phyloP scores from a whole-genome alignment of 805 yeast genomes.

The Crinitomyces ghanaensis region DNA sequence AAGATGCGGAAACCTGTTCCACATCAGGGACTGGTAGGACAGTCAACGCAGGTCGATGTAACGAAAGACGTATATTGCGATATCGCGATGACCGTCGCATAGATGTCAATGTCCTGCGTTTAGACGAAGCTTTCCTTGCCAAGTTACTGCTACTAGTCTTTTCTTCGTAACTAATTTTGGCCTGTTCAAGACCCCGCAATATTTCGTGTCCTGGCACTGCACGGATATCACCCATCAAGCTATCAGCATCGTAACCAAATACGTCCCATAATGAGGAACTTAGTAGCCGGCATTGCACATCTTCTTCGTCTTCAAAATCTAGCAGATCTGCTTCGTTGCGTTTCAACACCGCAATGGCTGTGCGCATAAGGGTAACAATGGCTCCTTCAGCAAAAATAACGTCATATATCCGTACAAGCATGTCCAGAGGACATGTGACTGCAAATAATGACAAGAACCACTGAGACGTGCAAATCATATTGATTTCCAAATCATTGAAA shows the following conservation, averaged over 20 bases:
- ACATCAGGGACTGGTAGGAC: too few relatives aligned
- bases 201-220: slow-evolving; percentile 3
- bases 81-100: too few relatives aligned
- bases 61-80: too few relatives aligned
- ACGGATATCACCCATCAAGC: slow-evolving; percentile 25
- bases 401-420: slow-evolving; percentile 40
- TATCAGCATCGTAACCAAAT: slow-evolving; percentile 28
- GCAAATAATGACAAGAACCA: slow-evolving; percentile 56
- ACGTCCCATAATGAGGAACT: slow-evolving; percentile 34
- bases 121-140: too few relatives aligned
- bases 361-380: slow-evolving; percentile 43
- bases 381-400: slow-evolving; percentile 41
- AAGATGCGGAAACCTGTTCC: too few relatives aligned
- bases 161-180: too few relatives aligned
- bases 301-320: slow-evolving; percentile 30
- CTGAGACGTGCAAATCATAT: slow-evolving; percentile 42
- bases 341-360: slow-evolving; percentile 41
- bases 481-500: slow-evolving; percentile 32
- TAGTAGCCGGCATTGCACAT: slow-evolving; percentile 30
- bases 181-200: too few relatives aligned
- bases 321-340: slow-evolving; percentile 34
- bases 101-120: too few relatives aligned
- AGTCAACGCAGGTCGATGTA: too few relatives aligned
- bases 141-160: too few relatives aligned
- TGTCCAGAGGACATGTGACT: slow-evolving; percentile 46